Percentiles rank a stretch among this genome's conserved stretches.
Conservation (phyloP, 164 flowering plant species). For the Chimonanthus salicifolius region DNA sequence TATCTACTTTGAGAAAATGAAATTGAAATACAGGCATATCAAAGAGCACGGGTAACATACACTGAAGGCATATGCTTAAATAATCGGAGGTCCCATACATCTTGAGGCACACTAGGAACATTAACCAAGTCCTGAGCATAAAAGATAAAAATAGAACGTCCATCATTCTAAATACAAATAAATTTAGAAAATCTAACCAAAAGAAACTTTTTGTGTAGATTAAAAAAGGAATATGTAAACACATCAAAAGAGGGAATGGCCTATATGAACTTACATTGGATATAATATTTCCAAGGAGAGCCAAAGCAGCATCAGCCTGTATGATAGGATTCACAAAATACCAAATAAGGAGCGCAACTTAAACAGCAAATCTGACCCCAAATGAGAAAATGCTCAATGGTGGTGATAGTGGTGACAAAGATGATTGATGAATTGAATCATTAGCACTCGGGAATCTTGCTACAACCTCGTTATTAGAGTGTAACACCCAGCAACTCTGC, state of each 20-base stretch:
- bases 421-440: no score
- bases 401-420: no score
- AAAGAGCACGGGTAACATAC: conserved; percentile 39
- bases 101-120: conserved; percentile 51
- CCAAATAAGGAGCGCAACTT: conserved; percentile 2
- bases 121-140: conserved; percentile 45
- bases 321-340: conserved; percentile 6
- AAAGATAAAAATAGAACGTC: not conserved
- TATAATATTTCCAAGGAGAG: conserved; percentile 63
- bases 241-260: not conserved
- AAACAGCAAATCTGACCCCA: not conserved
- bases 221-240: not conserved
- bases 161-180: not conserved
- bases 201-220: not conserved
- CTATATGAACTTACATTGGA: conserved; percentile 43
- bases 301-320: conserved; percentile 86
- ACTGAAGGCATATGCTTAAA: conserved; percentile 58
- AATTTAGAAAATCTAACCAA: not conserved
- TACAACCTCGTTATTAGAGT: no score
- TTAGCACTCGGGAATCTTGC: no score
- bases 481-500: no score
- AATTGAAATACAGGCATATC: not conserved
- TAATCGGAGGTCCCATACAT: conserved; percentile 79
- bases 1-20: not conserved
- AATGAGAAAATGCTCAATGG: no score